Evolutionary conservation across 306 rosid genomes (phyloP), one percentile per base, ranked within the genome.

Genomic region (Ormosia emarginata): DNA sequence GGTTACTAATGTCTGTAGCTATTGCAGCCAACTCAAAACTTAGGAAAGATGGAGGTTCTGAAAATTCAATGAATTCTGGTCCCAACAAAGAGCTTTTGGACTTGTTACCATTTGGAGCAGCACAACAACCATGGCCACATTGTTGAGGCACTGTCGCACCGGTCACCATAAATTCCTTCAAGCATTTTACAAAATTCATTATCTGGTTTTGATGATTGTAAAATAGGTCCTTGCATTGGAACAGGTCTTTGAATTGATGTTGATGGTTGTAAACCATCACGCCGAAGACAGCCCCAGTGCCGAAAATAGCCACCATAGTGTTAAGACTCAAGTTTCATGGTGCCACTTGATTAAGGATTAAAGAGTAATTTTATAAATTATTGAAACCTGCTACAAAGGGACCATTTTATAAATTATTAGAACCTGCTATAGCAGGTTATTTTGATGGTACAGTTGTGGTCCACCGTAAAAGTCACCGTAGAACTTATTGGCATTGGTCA

Each of bases 21-120:
- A 95, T 92, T 77, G 97, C 94, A 81, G 98, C 98, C 84, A 92
- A 78, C 88, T 95, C 99, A 75, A 89, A 92, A 85, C 90, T 95
- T 9, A 93, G 91, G 67, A 93, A 92, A 24, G 91, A 87, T 17
- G 86, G 87, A 33, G 96, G 91, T 70, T 95, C 99, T 4, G 92
- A 80, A 80, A 78, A 93, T 43, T 95, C 99, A 33, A 88, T 71
- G 73, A 95, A 93, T 68, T 95, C 99, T n/a, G 98, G 93, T 34
- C 99, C 99, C 79, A 93, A 50, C 83, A 95, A 75, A 17, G 99
- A 88, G 85, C 75, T 86, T 37, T 17, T 67, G 32, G 84, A 41
- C 46, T 32, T 82, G 41, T 58, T 83, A 13, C 61, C 88, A 85
- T 70, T 81, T 75, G 81, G 58, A 49, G 70, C 34, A 75, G 82